Base-by-base conservation (phyloP, 2,329 filamentous ascomycete species). In the Fusarium nygamai region DNA sequence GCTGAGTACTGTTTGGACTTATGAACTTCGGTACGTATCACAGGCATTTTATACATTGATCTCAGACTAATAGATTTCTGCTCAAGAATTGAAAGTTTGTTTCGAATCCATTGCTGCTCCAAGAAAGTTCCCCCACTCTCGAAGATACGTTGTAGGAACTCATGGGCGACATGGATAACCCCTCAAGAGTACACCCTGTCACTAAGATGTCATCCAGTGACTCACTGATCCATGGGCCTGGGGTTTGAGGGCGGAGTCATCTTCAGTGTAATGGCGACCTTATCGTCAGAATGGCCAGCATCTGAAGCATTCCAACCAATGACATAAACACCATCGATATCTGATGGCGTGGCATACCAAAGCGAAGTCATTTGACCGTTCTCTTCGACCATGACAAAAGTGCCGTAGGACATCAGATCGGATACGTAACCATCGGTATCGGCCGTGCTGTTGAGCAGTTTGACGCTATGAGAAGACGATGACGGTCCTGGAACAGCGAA, bases 281-380 rank as follows among this genome's bases (percentile, higher is more conserved):
- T 63, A 8, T 38, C 24, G 4, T 63, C 60, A 20, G 51, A 59
- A 3, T 17, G 33, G 8, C 50, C 60, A 46, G 50, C 24, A 62
- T 62, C 51, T 19, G 60, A 46, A 22, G 51, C 22, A n/a, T 63
- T 63, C 60, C 60, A 63, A 5, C 51, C 60, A 24, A 63, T 63
- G 19, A 54, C 12, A 38, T 63, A 63, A 17, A 63, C 24, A 3
- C 41, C 60, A 4, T 63, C 51, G 5, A 20, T 31, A 6, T 43
- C 27, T 6, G 51, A 59, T 22, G 51, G 39, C 8, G 60, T 46
- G 12, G 31, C 62, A 19, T 68, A 68, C 65, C 65, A 68, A 9
- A 68, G 65, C 11, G 65, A 68, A 5, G n/a, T 6, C 22, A 68
- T 44, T 5, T 29, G 17, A 4, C 44, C 63, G 5, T 36, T 17